A percentile compares a stretch with the other conserved stretches of the same genome.
Conservation (phyloP, 352 stramenopile genomes). For the Pythium sukuiense region DNA sequence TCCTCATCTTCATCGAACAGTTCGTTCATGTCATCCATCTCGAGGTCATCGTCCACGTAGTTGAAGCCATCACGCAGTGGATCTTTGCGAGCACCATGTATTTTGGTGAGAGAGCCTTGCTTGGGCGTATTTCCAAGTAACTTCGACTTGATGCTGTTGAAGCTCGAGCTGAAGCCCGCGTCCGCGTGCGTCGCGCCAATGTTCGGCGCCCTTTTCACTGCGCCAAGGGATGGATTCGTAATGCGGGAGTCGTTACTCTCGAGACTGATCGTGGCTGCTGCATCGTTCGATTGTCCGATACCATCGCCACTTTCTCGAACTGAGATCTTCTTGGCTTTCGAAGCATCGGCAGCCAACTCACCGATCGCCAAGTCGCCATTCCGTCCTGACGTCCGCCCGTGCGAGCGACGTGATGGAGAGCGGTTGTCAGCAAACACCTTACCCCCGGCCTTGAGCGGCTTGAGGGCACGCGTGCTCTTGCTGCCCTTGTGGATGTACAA, state of each 20-base stretch:
- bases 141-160: slow-evolving; percentile 15
- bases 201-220: not conserved
- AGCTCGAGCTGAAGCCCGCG: slow-evolving; percentile 1
- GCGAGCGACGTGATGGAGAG: slow-evolving; percentile 15
- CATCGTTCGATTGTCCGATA: not conserved
- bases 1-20: slow-evolving; percentile 14
- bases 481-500: slow-evolving; percentile 15
- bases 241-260: not conserved
- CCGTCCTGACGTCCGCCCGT: slow-evolving; percentile 15
- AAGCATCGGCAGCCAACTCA: not conserved
- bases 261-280: not conserved
- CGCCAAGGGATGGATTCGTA: not conserved
- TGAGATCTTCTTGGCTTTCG: slow-evolving; percentile 12
- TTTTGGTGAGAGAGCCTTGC: not conserved
- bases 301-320: slow-evolving; percentile 12
- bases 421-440: slow-evolving; percentile 26
- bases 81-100: not conserved
- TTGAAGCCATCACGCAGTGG: slow-evolving; percentile 1
- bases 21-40: slow-evolving; percentile 17
- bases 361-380: slow-evolving; percentile 9
- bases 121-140: slow-evolving; percentile 5
- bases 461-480: slow-evolving; percentile 8
- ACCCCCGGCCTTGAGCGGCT: not conserved
- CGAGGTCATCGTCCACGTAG: slow-evolving; percentile 13
- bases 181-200: not conserved